Evolutionary conservation across 306 rosid genomes (phyloP), one percentile per base, ranked within the genome.

Genomic region (Cyclanthera cordifolia): DNA sequence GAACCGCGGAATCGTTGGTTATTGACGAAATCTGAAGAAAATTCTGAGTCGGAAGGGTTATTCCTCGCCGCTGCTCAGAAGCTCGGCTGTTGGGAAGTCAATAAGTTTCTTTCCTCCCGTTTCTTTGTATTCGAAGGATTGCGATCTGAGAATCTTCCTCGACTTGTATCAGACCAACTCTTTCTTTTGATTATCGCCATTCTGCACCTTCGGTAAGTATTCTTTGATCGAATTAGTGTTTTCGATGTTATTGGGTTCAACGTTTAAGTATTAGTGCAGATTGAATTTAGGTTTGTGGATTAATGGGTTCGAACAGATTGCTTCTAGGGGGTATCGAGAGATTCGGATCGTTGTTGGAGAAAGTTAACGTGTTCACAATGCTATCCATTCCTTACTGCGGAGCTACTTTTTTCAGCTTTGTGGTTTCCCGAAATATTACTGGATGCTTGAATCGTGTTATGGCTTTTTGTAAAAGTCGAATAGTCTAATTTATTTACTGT

Each of bases 301-400:
- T 7, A 0, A 43, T 43, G 48, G 48, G 49, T 45, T 45, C 49
- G 49, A 66, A 16, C 6, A 0, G 6, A 47, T 16, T 46, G 55
- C 15, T 66, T 47, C 24, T 25, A 1, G 25, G 71, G 71, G 7
- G 8, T 0, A 25, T 47, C 14, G 23, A 5, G 24, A 46, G 8
- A 66, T 66, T 66, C 43, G 51, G 37, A 66, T 66, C 71, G 25
- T 64, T 25, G 54, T 47, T 66, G 8, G 4, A 25, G 54, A 46
- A 64, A 43, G 37, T 46, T 66, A 8, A 46, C 14, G 19, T 16
- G 19, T 34, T 66, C 15, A 24, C 39, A 46, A 10, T 43, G 15
- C 12, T 43, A 43, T 3, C 15, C 48, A 43, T 43, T 4, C 48
- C 48, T 13, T 16, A 66, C 47, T 66, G n/a, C n/a, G n/a, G n/a